A percentile compares a stretch with the other conserved stretches of the same genome.
These are phyloP conservation scores for Talaromyces atroroseus DNA, from an alignment of 2,329 filamentous ascomycete species.

Conservation along the genomic window DNA sequence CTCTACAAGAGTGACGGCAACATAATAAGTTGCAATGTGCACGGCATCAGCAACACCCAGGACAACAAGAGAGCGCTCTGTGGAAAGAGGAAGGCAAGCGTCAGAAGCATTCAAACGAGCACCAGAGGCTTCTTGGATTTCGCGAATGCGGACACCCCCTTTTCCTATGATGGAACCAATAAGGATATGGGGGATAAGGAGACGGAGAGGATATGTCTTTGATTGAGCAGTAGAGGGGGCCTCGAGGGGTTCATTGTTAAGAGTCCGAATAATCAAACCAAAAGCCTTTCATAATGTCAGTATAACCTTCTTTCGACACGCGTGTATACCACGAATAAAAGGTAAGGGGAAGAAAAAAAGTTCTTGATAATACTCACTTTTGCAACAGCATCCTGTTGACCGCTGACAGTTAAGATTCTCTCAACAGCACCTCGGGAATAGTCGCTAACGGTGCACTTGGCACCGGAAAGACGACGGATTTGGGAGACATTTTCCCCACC, in stretches of 20 bases:
- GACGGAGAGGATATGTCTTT: conserved; percentile 93
- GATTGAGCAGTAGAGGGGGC: conserved; percentile 85
- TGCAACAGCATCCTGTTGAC: conserved; percentile 89
- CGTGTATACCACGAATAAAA: neutral
- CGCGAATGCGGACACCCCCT: conserved; percentile 88
- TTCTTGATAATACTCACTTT: conserved; percentile 59
- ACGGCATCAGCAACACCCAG: conserved; percentile 97
- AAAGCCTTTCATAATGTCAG: conserved; percentile 62
- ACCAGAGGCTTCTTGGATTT: conserved; percentile 96
- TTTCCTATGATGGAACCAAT: conserved; percentile 99
- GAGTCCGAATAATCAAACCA: conserved; percentile 91
- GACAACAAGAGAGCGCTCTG: conserved; percentile 94
- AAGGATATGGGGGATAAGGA: conserved; percentile 92
- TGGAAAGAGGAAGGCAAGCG: conserved; percentile 86
- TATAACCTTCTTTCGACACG: neutral
- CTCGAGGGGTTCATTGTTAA: conserved; percentile 93
- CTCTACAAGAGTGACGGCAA: conserved; percentile 94
- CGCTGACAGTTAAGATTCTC: conserved; percentile 94
- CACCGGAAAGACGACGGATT: conserved; percentile 89
- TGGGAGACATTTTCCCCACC: conserved; percentile 97
- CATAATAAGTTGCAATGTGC: conserved; percentile 98
- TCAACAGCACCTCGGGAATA: conserved; percentile 96
- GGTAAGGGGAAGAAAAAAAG: neutral
- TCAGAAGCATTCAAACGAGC: conserved; percentile 95
- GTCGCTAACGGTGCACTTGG: conserved; percentile 98